phyloP scores from a whole-genome alignment of 2,329 filamentous ascomycete species.

The Ophiostoma montium region DNA sequence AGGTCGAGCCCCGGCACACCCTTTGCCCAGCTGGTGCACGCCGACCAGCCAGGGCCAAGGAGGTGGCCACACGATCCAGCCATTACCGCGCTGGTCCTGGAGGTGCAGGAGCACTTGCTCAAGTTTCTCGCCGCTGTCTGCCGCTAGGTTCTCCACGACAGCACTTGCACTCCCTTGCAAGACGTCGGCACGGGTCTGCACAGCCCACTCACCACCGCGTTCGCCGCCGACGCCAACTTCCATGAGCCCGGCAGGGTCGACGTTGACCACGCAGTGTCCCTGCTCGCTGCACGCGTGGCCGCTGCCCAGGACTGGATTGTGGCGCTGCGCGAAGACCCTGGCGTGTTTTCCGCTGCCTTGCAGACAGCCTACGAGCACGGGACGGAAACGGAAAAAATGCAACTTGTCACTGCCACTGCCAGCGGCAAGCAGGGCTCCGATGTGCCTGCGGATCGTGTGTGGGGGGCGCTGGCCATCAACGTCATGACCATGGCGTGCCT shows the following conservation, averaged over 20 bases:
- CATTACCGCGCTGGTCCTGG: constrained; percentile 32
- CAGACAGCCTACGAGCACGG: constrained; percentile 32
- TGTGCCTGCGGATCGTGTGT: too few relatives aligned
- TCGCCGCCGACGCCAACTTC: constrained; percentile 13
- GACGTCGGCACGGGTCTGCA: constrained; percentile 20
- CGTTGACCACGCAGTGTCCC: background rate
- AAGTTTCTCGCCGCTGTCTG: constrained; percentile 35
- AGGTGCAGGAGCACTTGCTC: constrained; percentile 34
- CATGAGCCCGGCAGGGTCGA: background rate
- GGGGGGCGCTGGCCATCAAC: too few relatives aligned
- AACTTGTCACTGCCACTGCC: too few relatives aligned
- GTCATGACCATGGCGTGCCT: too few relatives aligned
- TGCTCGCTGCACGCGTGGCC: constrained; percentile 21
- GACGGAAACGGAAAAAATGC: background rate
- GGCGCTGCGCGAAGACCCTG: constrained; percentile 42
- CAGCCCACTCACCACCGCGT: constrained; percentile 23
- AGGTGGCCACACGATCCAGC: too few relatives aligned
- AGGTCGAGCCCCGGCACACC: too few relatives aligned
- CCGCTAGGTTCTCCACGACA: constrained; percentile 36
- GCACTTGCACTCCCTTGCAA: constrained; percentile 16
- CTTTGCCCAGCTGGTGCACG: constrained; percentile 2
- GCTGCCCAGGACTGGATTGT: constrained; percentile 39
- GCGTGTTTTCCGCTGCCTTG: constrained; percentile 35
- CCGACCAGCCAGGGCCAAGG: too few relatives aligned
- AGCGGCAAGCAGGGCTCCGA: background rate